phyloP scores from a whole-genome alignment of 345 rosid species.

The Aquilaria sinensis region DNA sequence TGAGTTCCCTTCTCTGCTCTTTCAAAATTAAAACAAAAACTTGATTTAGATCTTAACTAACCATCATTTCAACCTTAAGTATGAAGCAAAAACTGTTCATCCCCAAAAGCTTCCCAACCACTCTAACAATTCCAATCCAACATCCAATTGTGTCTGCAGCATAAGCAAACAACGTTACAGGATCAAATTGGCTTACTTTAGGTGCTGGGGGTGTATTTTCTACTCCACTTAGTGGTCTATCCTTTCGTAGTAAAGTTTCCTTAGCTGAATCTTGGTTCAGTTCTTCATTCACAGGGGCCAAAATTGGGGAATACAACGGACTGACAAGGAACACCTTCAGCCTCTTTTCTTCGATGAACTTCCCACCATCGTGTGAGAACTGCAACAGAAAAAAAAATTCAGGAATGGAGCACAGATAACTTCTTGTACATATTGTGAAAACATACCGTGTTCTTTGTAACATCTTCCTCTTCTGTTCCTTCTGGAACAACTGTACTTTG shows the following conservation, averaged over 20 bases:
- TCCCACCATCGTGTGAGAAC: conserved; percentile 41
- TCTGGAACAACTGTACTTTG: conserved; percentile 41
- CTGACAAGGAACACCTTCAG: conserved; percentile 35
- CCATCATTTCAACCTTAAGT: too few species aligned
- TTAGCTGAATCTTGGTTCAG: conserved; percentile 24
- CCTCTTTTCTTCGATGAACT: conserved; percentile 40
- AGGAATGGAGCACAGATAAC: conserved; percentile 1
- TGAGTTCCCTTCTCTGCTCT: too few species aligned
- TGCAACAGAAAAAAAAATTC: conserved; percentile 13
- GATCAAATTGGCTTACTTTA: conserved; percentile 20
- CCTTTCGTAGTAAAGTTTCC: conserved; percentile 20
- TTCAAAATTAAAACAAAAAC: too few species aligned
- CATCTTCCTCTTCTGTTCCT: conserved; percentile 35
- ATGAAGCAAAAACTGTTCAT: too few species aligned
- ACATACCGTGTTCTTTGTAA: conserved; percentile 34
- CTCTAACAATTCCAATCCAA: too few species aligned
- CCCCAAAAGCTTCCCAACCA: too few species aligned
- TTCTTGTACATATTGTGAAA: not conserved
- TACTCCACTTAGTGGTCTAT: conserved; percentile 20
- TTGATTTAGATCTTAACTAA: too few species aligned
- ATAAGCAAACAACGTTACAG: not conserved
- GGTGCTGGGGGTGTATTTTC: conserved; percentile 38
- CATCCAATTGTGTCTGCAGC: too few species aligned
- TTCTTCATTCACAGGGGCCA: conserved; percentile 29
- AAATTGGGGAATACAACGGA: conserved; percentile 27